A percentile compares a stretch with the other conserved stretches of the same genome.
Evolutionary conservation across 495 filamentous ascomycete species (phyloP).

Genomic region (Penicillium waksmanii): DNA sequence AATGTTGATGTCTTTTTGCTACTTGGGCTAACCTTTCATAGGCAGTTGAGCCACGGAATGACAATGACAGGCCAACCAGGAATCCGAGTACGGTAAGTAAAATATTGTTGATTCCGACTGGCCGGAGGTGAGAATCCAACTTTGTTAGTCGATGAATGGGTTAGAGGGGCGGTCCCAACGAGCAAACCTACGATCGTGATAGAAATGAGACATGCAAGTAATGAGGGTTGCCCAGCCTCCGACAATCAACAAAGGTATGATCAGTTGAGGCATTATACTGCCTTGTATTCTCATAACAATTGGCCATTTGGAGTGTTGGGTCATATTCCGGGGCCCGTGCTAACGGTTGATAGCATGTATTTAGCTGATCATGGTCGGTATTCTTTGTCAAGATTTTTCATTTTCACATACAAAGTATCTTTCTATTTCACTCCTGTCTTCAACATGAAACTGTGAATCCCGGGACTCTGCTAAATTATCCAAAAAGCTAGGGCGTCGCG

Average conservation of each 20-base stretch:
- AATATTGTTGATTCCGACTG: constrained; percentile 64
- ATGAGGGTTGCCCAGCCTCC: constrained; percentile 73
- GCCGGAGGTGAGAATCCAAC: too few species aligned
- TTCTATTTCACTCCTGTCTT: constrained; percentile 41
- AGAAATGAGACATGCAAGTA: constrained; percentile 61
- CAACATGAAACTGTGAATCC: constrained; percentile 41
- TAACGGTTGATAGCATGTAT: constrained; percentile 8
- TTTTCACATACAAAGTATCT: constrained; percentile 44
- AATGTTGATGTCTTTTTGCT: not conserved
- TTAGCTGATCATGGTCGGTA: not conserved
- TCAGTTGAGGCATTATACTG: constrained; percentile 81
- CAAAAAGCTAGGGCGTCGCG: constrained; percentile 44
- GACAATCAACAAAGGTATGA: constrained; percentile 71
- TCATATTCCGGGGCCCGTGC: constrained; percentile 68
- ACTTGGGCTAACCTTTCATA: constrained; percentile 65
- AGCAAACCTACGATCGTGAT: constrained; percentile 50
- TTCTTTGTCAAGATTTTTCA: not conserved
- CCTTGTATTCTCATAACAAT: constrained; percentile 79
- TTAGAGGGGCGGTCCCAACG: not conserved
- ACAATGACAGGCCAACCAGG: constrained; percentile 81
- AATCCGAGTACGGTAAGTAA: constrained; percentile 87
- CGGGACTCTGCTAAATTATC: constrained; percentile 42
- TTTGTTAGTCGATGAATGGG: too few species aligned
- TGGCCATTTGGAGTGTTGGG: constrained; percentile 81
- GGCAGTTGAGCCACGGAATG: constrained; percentile 81